Evolutionary conservation across 805 yeast species (phyloP).

Genomic region (Candida khao-thaluensis): DNA sequence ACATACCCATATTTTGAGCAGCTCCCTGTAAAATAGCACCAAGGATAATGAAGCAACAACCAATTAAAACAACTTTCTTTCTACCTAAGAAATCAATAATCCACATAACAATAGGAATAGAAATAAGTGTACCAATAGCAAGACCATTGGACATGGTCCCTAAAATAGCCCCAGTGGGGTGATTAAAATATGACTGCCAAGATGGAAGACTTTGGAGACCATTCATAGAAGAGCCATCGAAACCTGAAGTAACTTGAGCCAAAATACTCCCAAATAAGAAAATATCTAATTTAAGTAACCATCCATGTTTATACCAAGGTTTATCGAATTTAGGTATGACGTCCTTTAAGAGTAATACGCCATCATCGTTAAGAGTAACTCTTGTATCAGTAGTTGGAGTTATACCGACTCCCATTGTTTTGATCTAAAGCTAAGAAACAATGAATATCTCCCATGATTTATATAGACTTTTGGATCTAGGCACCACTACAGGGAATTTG

Average conservation of each 20-base stretch:
- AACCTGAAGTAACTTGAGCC: constrained; percentile 15
- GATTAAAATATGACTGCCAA: constrained; percentile 42
- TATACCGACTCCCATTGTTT: neutral
- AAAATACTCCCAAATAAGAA: constrained; percentile 12
- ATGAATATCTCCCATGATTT: too few species aligned
- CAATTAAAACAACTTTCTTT: constrained; percentile 24
- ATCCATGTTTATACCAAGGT: constrained; percentile 12
- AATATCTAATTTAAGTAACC: constrained; percentile 12
- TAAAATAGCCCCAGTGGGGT: constrained; percentile 33
- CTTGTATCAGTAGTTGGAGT: neutral
- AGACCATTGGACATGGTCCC: constrained; percentile 43
- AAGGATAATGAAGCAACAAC: constrained; percentile 23
- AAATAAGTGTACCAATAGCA: constrained; percentile 36
- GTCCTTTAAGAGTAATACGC: constrained; percentile 10
- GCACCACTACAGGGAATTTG: too few species aligned
- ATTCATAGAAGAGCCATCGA: constrained; percentile 48
- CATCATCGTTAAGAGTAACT: neutral
- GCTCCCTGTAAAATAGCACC: constrained; percentile 36
- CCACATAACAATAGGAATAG: constrained; percentile 24
- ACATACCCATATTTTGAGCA: constrained; percentile 31
- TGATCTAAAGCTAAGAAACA: too few species aligned
- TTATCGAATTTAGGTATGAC: constrained; percentile 15
- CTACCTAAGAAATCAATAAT: constrained; percentile 39
- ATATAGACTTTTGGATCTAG: neutral
- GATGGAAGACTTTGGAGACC: constrained; percentile 44